Conservation (phyloP, 208 protist species). For the Crithidia thermophila region DNA sequence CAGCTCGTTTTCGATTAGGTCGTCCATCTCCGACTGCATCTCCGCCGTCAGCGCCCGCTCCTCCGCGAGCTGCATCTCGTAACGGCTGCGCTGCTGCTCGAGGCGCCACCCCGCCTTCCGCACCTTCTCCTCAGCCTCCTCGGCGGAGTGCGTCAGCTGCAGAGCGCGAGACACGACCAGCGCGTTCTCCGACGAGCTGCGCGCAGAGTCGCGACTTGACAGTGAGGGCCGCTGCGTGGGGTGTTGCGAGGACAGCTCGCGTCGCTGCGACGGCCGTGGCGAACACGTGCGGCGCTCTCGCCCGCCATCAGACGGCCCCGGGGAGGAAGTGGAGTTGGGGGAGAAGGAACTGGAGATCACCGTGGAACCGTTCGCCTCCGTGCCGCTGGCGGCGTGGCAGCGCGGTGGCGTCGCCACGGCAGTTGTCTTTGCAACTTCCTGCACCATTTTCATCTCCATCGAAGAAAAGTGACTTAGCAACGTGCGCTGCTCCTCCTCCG, state of each 20-base stretch:
- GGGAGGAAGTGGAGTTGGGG: slow-evolving; percentile 6
- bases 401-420: slow-evolving; percentile 4
- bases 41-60: slow-evolving; percentile 59
- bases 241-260: slow-evolving; percentile 7
- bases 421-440: not conserved
- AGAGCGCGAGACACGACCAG: not conserved
- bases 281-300: slow-evolving; percentile 14
- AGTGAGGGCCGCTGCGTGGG: slow-evolving; percentile 10
- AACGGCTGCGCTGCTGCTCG: slow-evolving; percentile 26
- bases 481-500: not conserved
- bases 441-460: not conserved
- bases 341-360: slow-evolving; percentile 16
- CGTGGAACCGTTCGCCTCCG: not conserved
- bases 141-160: not conserved
- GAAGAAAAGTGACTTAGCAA: not conserved
- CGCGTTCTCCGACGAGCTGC: slow-evolving; percentile 4
- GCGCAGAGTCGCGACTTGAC: not conserved
- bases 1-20: slow-evolving; percentile 58
- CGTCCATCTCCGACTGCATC: slow-evolving; percentile 77
- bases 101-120: slow-evolving; percentile 15
- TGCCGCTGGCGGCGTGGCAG: slow-evolving; percentile 5
- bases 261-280: slow-evolving; percentile 21
- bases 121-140: slow-evolving; percentile 11
- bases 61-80: slow-evolving; percentile 35
- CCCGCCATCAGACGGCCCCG: slow-evolving; percentile 16